Base-by-base conservation (phyloP, 208 protist species). In the Angomonas desouzai region DNA sequence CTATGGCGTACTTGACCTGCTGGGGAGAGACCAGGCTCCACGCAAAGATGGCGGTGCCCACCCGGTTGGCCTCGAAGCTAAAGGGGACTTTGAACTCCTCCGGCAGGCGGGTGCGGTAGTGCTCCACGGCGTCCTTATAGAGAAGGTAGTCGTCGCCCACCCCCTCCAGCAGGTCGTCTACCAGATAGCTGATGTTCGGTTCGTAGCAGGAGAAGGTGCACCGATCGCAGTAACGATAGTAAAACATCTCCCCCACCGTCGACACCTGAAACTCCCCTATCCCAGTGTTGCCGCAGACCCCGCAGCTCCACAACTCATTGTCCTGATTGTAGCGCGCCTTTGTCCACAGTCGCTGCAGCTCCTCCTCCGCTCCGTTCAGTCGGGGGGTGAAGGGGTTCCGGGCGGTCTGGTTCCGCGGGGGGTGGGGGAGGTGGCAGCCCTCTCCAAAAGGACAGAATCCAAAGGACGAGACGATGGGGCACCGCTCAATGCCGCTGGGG, bases 181-280 rank as follows among this genome's bases (percentile, higher is more conserved):
- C 70, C 27, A 96, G 80, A 68, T 93, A 90, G 32, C 76, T 84
- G 38, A 96, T 48, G 65, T 93, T 64, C 2, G 90, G 90, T 55
- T 83, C 84, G 70, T 92, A 96, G 65, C 87, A 93, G 75, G 82
- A 82, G 23, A 91, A 70, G 23, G 74, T 77, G 66, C 90, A 96
- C 29, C 66, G 63, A 0, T 80, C 74, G 60, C 90, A 96, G 40
- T 91, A 70, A 23, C 87, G 77, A 65, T 91, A 91, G 32, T 70
- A 77, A 59, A 78, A 85, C 49, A 73, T 76, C 59, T 89, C 83
- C 18, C 90, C 90, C 0, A 96, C 79, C 45, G 76, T 65, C 33
- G 59, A 40, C 59, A 82, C 61, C 65, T 55, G 75, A 34, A 62
- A 65, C 68, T 91, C 83, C 32, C 78, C 74, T 22, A 96, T 83